These are phyloP conservation scores for Copromyces sp. DNA, from an alignment of 495 filamentous ascomycete species.

Conservation along the genomic window DNA sequence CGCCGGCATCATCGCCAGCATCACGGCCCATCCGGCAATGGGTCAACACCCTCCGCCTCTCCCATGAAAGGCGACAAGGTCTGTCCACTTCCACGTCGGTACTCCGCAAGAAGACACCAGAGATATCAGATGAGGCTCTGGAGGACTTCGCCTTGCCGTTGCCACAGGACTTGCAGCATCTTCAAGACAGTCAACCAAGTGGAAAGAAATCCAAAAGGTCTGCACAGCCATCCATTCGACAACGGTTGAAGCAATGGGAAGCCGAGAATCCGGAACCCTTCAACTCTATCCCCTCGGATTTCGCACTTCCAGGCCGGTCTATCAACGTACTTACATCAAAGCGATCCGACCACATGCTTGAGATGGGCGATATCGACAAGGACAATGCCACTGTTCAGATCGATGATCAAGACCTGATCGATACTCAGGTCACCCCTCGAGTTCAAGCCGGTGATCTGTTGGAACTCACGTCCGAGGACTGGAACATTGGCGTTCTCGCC, in stretches of 20 bases:
- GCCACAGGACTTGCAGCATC: neutral
- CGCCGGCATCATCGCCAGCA: neutral
- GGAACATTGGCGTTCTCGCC: conserved; percentile 42
- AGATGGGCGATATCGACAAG: conserved; percentile 5
- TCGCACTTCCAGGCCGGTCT: neutral
- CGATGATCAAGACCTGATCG: conserved; percentile 6
- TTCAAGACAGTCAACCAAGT: neutral
- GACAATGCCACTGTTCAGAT: neutral
- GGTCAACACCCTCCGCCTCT: neutral
- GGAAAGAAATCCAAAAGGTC: too few species aligned
- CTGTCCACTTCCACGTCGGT: neutral
- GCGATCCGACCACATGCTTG: conserved; percentile 6
- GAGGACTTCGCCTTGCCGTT: neutral
- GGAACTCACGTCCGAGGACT: conserved; percentile 38
- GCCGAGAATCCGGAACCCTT: conserved; percentile 26
- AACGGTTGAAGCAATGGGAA: conserved; percentile 47
- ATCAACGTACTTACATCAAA: neutral
- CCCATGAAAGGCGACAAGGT: neutral
- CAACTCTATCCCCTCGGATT: neutral
- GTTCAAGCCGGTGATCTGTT: conserved; percentile 66
- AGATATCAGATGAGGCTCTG: neutral
- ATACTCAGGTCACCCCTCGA: conserved; percentile 14
- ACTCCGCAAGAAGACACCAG: neutral
- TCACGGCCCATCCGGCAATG: conserved; percentile 1
- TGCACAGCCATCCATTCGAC: conserved; percentile 26